phyloP scores from a whole-genome alignment of 2,329 filamentous ascomycete genomes.

The Colletotrichum incanum region DNA sequence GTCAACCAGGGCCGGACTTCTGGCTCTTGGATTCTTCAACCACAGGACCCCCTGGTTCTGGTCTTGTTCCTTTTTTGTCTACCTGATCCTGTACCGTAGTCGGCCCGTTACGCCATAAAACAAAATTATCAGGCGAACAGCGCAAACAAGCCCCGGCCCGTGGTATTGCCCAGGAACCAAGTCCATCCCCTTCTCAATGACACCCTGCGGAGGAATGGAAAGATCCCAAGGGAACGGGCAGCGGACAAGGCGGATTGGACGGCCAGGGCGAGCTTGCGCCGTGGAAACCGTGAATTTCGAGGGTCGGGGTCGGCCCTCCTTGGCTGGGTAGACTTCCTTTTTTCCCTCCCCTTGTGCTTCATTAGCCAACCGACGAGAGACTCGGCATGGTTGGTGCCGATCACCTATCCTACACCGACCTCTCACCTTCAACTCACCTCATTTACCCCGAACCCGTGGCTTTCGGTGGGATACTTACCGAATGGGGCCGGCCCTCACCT shows the following conservation, averaged over 20 bases:
- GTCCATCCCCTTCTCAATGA: conserved; percentile 2
- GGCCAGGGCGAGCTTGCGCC: conserved; percentile 6
- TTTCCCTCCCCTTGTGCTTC: not conserved
- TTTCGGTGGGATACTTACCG: conserved; percentile 28
- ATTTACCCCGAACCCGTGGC: conserved; percentile 17
- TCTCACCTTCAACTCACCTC: conserved; percentile 24
- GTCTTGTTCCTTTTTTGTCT: conserved; percentile 11
- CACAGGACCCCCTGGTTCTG: not conserved
- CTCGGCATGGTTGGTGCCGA: not conserved
- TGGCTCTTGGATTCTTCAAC: conserved; percentile 27
- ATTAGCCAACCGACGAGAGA: conserved; percentile 8
- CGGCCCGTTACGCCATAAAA: not conserved
- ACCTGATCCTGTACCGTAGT: conserved; percentile 1
- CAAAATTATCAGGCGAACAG: conserved; percentile 10
- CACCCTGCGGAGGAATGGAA: conserved; percentile 31
- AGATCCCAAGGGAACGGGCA: conserved; percentile 16
- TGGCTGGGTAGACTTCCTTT: not conserved
- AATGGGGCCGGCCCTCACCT: conserved; percentile 4
- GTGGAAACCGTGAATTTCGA: conserved; percentile 12
- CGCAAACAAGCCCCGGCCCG: not conserved
- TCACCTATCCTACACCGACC: conserved; percentile 25
- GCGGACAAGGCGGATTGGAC: not conserved
- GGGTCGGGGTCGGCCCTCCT: not conserved
- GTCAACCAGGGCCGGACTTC: conserved; percentile 22
- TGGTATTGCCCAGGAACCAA: conserved; percentile 13